Percentiles rank a stretch among this genome's conserved stretches.
phyloP scores from a whole-genome alignment of 345 rosid species.

The Fremontodendron californicum region DNA sequence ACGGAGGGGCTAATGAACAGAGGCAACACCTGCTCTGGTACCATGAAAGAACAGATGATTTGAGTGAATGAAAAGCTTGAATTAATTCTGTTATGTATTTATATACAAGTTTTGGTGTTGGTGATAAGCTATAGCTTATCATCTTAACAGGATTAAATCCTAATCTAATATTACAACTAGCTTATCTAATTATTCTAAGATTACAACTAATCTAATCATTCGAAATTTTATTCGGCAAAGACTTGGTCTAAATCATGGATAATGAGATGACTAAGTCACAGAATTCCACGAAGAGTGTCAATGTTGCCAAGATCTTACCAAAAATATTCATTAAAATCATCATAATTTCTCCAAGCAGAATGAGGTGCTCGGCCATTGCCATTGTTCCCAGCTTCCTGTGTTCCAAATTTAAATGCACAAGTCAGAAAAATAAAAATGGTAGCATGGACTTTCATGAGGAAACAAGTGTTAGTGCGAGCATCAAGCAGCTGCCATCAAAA shows the following conservation, averaged over 20 bases:
- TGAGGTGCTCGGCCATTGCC: constrained; percentile 91
- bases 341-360: constrained; percentile 99
- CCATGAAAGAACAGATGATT: neutral
- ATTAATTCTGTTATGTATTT: neutral
- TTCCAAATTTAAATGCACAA: constrained; percentile 3
- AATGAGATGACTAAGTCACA: neutral
- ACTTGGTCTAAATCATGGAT: neutral
- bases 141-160: too few relatives aligned
- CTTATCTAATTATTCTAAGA: too few relatives aligned
- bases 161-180: too few relatives aligned
- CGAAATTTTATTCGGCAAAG: neutral
- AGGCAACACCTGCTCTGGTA: neutral
- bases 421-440: neutral
- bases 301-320: constrained; percentile 45
- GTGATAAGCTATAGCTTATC: too few relatives aligned
- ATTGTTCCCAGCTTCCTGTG: constrained; percentile 89
- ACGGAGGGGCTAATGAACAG: neutral
- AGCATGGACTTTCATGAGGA: neutral
- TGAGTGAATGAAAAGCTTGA: neutral
- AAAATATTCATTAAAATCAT: constrained; percentile 91
- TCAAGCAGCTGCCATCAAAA: neutral
- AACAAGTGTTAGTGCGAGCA: neutral
- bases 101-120: too few relatives aligned
- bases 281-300: neutral
- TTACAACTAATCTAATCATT: too few relatives aligned